Evolutionary conservation across 2,329 filamentous ascomycete species (phyloP), one percentile per base, ranked within the genome.

Genomic region (Myriangium duriaei): DNA sequence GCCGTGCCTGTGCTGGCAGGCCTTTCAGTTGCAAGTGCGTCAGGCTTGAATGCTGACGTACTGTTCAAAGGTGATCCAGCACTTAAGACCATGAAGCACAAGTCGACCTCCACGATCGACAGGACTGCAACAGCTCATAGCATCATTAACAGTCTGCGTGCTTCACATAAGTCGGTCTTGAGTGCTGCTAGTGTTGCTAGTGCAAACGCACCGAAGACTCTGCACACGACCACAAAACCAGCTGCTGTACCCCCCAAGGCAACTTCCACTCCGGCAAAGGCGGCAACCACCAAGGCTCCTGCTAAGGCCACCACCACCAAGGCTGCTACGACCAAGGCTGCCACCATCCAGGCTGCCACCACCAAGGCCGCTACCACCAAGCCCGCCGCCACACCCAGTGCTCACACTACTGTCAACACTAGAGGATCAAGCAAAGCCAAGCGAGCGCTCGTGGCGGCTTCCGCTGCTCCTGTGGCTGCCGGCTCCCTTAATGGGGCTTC

Each of bases 201-300:
- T n/a, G n/a, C 21, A 7, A 26, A 7, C 21, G 21, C 21, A 7
- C 21, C 21, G 7, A n/a, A n/a, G n/a, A n/a, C 21, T 26, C 7
- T 26, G n/a, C 7, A 7, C n/a, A 26, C 21, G 7, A 26, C 41
- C 16, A 33, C 36, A 18, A 51, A 42, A 17, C 36, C 41, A 14
- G 32, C 37, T 30, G 42, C 35, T 13, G 41, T 40, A 34, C 49
- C 47, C 24, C 45, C 49, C 32, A 43, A 48, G 42, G 40, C 50
- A 12, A 46, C 43, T 14, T 40, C 45, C 13, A 45, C 53, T 32
- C 43, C 45, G 31, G 42, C 45, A 19, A 42, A 45, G 17, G 39
- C 19, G 15, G 28, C 17, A 9, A 26, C 32, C 13, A 33, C 32
- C 3, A 34, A 43, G 28, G 44, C 45, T 29, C 43, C 48, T 30